Percentiles rank a stretch among this genome's conserved stretches.
Conservation (phyloP, 1,139 yeast genomes). For the Taphrina flavorubra region DNA sequence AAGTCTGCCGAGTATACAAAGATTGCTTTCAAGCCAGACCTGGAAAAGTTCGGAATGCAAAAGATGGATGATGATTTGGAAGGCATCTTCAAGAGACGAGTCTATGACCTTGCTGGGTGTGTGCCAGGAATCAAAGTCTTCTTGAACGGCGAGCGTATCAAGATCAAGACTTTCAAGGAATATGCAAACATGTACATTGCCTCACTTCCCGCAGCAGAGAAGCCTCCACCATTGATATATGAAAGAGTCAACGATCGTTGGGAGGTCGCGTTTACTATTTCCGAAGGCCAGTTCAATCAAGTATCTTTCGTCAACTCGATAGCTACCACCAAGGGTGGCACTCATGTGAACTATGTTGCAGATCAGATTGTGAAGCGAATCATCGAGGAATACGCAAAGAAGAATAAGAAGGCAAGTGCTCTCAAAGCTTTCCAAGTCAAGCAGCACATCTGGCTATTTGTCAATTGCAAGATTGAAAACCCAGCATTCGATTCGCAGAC, state of each 20-base stretch:
- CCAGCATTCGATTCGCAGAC: slow-evolving; percentile 99
- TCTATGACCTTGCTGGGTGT: slow-evolving; percentile 93
- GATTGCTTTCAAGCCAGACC: slow-evolving; percentile 87
- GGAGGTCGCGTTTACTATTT: slow-evolving; percentile 95
- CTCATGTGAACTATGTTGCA: slow-evolving; percentile 85
- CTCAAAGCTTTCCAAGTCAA: slow-evolving; percentile 87
- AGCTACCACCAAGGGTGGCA: slow-evolving; percentile 97
- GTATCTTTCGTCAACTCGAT: slow-evolving; percentile 97
- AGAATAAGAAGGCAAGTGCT: slow-evolving; percentile 68
- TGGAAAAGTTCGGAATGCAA: slow-evolving; percentile 82
- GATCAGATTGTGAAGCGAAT: slow-evolving; percentile 84
- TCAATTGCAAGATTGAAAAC: slow-evolving; percentile 91
- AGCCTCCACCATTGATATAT: slow-evolving; percentile 65
- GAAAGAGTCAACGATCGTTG: slow-evolving; percentile 80
- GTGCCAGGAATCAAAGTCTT: slow-evolving; percentile 82
- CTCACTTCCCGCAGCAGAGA: slow-evolving; percentile 60
- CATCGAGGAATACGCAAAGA: slow-evolving; percentile 73
- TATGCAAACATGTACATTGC: slow-evolving; percentile 90
- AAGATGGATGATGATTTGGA: slow-evolving; percentile 78
- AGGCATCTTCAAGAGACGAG: slow-evolving; percentile 88
- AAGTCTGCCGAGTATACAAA: slow-evolving; percentile 79
- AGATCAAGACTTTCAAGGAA: slow-evolving; percentile 74
- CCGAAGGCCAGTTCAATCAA: slow-evolving; percentile 89
- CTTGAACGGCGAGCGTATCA: slow-evolving; percentile 74
- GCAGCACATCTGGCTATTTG: slow-evolving; percentile 85